Evolutionary conservation across 768 basidiomycete species (phyloP).

Genomic region (Erythrobasidium yunnanense): DNA sequence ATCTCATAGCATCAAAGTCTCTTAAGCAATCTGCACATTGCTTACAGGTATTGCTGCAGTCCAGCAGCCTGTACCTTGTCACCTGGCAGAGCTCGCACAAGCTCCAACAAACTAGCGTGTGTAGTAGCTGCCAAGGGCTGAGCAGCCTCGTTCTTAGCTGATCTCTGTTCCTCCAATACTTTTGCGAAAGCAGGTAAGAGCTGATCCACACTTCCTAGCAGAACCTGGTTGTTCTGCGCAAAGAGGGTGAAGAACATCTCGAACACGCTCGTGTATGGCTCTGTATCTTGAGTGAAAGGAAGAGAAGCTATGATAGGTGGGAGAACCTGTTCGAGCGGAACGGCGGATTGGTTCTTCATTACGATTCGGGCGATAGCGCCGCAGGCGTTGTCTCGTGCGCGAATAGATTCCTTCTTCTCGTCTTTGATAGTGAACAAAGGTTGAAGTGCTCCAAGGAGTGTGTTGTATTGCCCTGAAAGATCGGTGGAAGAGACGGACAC

Average conservation of each 20-base stretch:
- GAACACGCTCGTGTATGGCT: constrained; percentile 48
- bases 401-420: constrained; percentile 56
- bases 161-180: constrained; percentile 58
- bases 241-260: background rate
- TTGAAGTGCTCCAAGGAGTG: constrained; percentile 64
- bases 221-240: constrained; percentile 45
- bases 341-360: constrained; percentile 58
- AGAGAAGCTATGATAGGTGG: constrained; percentile 70
- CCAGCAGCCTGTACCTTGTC: constrained; percentile 72
- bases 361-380: constrained; percentile 86
- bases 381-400: constrained; percentile 92
- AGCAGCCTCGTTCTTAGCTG: constrained; percentile 46
- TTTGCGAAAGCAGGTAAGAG: constrained; percentile 67
- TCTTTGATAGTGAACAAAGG: constrained; percentile 63
- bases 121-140: constrained; percentile 66
- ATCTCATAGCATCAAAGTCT: too few relatives aligned
- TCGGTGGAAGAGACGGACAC: constrained; percentile 75
- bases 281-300: constrained; percentile 73
- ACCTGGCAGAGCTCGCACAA: constrained; percentile 60
- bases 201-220: constrained; percentile 65
- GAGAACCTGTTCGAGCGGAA: constrained; percentile 75
- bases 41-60: constrained; percentile 42
- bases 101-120: constrained; percentile 60
- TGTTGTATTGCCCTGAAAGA: constrained; percentile 66
- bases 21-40: too few relatives aligned